Evolutionary conservation across 352 stramenopile genomes (phyloP), one percentile per base, ranked within the genome.

Genomic region (Blastocystis sp.): DNA sequence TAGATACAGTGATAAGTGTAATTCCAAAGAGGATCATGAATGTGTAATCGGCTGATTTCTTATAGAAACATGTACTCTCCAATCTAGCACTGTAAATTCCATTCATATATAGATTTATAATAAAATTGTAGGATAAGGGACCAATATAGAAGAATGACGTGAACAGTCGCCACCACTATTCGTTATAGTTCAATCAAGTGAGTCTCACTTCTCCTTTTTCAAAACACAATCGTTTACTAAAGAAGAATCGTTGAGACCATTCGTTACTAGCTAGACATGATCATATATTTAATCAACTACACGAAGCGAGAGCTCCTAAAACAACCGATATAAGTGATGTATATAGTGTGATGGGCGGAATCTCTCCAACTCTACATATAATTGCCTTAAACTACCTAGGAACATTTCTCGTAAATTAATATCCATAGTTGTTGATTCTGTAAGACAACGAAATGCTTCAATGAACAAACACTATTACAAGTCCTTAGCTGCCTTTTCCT

Each of bases 101-200:
- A 49, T 46, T 78, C 65, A 87, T 77, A 35, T 74, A 71, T 5
- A 87, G 29, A 24, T 24, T 87, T 21, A 87, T 52, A 49, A 58
- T 21, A 39, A 87, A 87, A n/a, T 87, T 87, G 65, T 74, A 78
- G 43, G 52, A 77, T 16, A 87, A 54, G 14, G 59, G 59, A 24
- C 77, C 77, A 12, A 87, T 78, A 42, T 87, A 87, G 57, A 87
- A 87, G 43, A 77, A 87, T 14, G 59, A 74, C 21, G 77, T 87
- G 57, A 87, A 75, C n/a, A 87, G 77, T 29, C 77, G n/a, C 77
- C 77, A 87, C 65, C 59, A 78, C 77, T 87, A 51, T 52, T 4
- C 4, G 27, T 27, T 32, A 78, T 52, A 32, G 3, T 32, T 0
- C 16, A 0, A 27, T 27, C 19, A 16, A 0, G 5, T n/a, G 16